Conservation (phyloP, 495 filamentous ascomycete genomes). For the Neurospora tetrasperma region DNA sequence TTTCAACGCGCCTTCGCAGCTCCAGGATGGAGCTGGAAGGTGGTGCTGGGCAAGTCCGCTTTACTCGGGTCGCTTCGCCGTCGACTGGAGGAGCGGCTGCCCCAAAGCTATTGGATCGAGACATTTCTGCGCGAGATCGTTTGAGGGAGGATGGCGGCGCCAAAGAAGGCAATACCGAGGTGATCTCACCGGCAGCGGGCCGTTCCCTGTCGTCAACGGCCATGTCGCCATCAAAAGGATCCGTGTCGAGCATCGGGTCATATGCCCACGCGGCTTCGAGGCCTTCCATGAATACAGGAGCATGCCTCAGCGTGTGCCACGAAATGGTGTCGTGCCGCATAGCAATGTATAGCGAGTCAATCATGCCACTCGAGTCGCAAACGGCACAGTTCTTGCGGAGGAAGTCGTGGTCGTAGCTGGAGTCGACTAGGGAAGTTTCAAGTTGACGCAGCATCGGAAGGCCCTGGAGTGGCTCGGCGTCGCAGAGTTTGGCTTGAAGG, state of each 20-base stretch:
- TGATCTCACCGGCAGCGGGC: conserved; percentile 40
- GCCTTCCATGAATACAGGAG: conserved; percentile 36
- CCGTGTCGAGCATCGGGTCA: conserved; percentile 37
- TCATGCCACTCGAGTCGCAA: conserved; percentile 38
- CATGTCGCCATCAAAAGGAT: conserved; percentile 26
- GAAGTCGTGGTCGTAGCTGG: conserved; percentile 37
- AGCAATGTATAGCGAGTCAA: conserved; percentile 46
- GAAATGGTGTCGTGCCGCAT: conserved; percentile 39
- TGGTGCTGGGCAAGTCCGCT: conserved; percentile 8
- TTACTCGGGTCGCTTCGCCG: conserved; percentile 4
- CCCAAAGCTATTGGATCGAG: conserved; percentile 37
- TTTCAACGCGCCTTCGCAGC: conserved; percentile 17
- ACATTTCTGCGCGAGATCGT: conserved; percentile 37
- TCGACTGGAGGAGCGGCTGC: conserved; percentile 6
- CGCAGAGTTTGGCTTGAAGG: conserved; percentile 45
- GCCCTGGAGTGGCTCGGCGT: conserved; percentile 41
- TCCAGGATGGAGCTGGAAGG: conserved; percentile 11
- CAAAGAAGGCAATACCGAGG: conserved; percentile 25
- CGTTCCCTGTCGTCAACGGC: conserved; percentile 25
- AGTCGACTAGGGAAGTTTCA: conserved; percentile 25
- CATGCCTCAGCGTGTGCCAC: conserved; percentile 34
- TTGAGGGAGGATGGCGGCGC: conserved; percentile 29
- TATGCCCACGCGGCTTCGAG: conserved; percentile 42
- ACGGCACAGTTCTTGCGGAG: conserved; percentile 39
- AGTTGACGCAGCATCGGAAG: conserved; percentile 46